Evolutionary conservation across 2,329 filamentous ascomycete species (phyloP), one percentile per base, ranked within the genome.

Genomic region (Cercospora brassicicola): DNA sequence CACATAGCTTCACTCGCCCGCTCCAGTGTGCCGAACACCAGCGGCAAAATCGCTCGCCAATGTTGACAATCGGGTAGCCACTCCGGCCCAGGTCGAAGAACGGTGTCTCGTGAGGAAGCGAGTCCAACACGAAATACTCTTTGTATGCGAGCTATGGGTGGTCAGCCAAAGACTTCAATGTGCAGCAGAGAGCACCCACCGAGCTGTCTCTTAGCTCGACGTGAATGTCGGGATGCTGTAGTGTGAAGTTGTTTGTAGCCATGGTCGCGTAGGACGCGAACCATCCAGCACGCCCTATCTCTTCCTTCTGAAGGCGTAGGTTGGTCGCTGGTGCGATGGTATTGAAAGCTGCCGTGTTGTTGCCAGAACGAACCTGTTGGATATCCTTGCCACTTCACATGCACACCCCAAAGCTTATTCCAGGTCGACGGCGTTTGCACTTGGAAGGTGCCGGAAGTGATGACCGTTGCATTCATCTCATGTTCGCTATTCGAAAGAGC

Each of bases 31-130:
- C 30, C 4, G 5, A 9, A 45, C 39, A 28, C 7, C 57, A 39
- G 33, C 63, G 63, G 13, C 63, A 65, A 6, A 51, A 65, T 36
- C 63, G 55, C 36, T 65, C 63, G 5, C 53, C 63, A n/a, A 65
- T 65, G 26, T 65, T 39, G 26, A 65, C 23, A 3, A 55, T 10
- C 6, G 64, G 64, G 33, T 66, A 66, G 1, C 57, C 64, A n/a
- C 61, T 66, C 7, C 18, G 36, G 15, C 59, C 57, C 28, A 66
- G 55, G 8, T 61, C 39, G 6, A 53, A 59, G 4, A 33, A 31
- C 3, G 64, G 39, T 15, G 64, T 57, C 28, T 36, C 13, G n/a
- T 66, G 7, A n/a, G 64, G 64, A 28, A 66, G 57, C 11, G 39
- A 26, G 4, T 48, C 18, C 9, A 23, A 20, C 11, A 15, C 55